phyloP scores from a whole-genome alignment of 306 rosid genomes.

The Neltuma alba region DNA sequence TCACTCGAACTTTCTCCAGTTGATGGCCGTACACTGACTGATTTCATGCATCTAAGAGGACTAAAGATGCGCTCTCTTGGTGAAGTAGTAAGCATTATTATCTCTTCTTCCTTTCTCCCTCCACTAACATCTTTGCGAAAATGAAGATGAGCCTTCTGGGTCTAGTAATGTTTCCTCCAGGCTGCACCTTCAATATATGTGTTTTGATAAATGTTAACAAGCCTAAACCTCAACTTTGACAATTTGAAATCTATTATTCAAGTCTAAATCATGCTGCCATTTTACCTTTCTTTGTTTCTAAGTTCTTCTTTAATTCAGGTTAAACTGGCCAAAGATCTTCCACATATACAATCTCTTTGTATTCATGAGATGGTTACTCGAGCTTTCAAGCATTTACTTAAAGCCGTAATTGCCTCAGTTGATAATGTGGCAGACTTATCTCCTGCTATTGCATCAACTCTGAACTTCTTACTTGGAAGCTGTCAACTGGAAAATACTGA shows the following conservation, averaged over 20 bases:
- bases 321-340: constrained; percentile 86
- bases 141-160: constrained; percentile 2
- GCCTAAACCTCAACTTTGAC: neutral
- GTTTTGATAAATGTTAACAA: neutral
- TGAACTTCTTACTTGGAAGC: constrained; percentile 80
- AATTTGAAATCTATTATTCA: neutral
- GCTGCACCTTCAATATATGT: constrained; percentile 9
- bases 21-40: constrained; percentile 95
- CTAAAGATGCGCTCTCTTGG: constrained; percentile 85
- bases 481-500: constrained; percentile 48
- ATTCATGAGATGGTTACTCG: constrained; percentile 97
- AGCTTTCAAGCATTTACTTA: constrained; percentile 87
- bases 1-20: constrained; percentile 99
- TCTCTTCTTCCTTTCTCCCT: constrained; percentile 15
- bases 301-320: constrained; percentile 59
- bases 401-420: constrained; percentile 72
- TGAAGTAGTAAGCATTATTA: constrained; percentile 71
- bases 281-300: constrained; percentile 32
- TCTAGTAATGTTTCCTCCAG: neutral
- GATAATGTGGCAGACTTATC: constrained; percentile 58
- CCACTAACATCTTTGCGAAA: neutral
- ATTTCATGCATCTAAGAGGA: constrained; percentile 98
- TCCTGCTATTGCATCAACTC: constrained; percentile 61
- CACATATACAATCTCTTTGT: constrained; percentile 96
- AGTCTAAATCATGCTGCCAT: neutral